Conservation (phyloP, 1,284 basidiomycete genomes). For the Gastroboletus turbinatus region DNA sequence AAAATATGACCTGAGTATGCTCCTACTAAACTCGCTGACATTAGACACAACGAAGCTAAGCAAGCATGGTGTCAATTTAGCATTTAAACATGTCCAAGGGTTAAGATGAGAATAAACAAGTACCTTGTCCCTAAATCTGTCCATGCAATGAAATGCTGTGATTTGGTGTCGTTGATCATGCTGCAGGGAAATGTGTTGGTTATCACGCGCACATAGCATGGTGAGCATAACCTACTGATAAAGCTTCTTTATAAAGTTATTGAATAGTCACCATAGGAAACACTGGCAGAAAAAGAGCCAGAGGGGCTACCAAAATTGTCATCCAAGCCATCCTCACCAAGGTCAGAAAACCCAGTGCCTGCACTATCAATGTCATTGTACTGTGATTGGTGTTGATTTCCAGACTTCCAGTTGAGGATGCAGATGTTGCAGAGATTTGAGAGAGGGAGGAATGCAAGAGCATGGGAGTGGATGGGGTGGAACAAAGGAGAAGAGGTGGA, state of each 20-base stretch:
- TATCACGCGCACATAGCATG: slow-evolving; percentile 2
- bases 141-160: slow-evolving; percentile 75
- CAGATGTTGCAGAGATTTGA: slow-evolving; percentile 23
- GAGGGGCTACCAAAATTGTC: slow-evolving; percentile 30
- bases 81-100: neutral
- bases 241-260: slow-evolving; percentile 82
- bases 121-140: slow-evolving; percentile 73
- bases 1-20: slow-evolving; percentile 78
- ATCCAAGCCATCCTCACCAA: slow-evolving; percentile 29
- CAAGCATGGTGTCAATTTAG: neutral
- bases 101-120: neutral
- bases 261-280: slow-evolving; percentile 37
- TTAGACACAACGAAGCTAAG: slow-evolving; percentile 77
- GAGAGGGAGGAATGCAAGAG: slow-evolving; percentile 31
- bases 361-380: slow-evolving; percentile 32
- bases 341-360: slow-evolving; percentile 5
- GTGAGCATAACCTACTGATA: slow-evolving; percentile 61
- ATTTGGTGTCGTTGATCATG: slow-evolving; percentile 81
- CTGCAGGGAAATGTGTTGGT: slow-evolving; percentile 35
- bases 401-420: slow-evolving; percentile 17
- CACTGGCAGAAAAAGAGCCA: slow-evolving; percentile 16
- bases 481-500: slow-evolving; percentile 27
- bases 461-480: slow-evolving; percentile 31
- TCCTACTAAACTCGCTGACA: slow-evolving; percentile 79
- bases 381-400: slow-evolving; percentile 22